Base-by-base conservation (phyloP, 2,329 filamentous ascomycete genomes). In the Coniochaeta sp. region DNA sequence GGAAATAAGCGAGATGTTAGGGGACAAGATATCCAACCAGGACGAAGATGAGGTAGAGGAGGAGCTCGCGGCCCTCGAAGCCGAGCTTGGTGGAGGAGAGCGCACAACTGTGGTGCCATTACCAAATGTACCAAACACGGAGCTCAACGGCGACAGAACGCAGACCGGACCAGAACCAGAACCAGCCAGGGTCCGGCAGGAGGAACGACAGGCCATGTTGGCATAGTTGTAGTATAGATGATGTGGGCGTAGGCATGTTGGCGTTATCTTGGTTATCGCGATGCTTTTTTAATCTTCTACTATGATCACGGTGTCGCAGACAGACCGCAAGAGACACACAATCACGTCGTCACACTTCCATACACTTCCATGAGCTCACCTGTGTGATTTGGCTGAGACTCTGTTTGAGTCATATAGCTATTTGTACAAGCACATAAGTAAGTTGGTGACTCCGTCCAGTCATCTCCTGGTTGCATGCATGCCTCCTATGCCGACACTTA, bases 11-110 rank as follows among this genome's bases (percentile, higher is more conserved):
- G 91, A 96, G 57, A 90, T 97, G 83, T 84, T 99, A 2, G 90
- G 88, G 36, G 90, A 90, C 14, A 86, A 88, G 67, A 93, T 99
- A 78, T 91, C 92, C 16, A 95, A 92, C 70, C 89, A 96, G 69
- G 95, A 99, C 74, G 95, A 99, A 74, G 93, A 98, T 70, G 95
- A 97, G 70, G 95, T 99, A 36, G 95, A 99, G 72, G 93, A 97
- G 70, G 95, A 99, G 76, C 79, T 99, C 58, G 91, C 90, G 59
- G 88, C 87, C 1, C 80, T 99, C 65, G 89, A 93, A 73, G 80
- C 79, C 44, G 86, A 93, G 66, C 59, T 77, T 28, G 71, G 72
- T 5, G 50, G 57, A 22, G 17, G 22, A 30, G 58, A 50, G 9
- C 36, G n/a, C 16, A 36, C 42, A 19, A 17, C 32, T 44, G 16